Percentiles rank a stretch among this genome's conserved stretches.
Conservation (phyloP, 768 basidiomycete species). For the Amanita jacksonii region DNA sequence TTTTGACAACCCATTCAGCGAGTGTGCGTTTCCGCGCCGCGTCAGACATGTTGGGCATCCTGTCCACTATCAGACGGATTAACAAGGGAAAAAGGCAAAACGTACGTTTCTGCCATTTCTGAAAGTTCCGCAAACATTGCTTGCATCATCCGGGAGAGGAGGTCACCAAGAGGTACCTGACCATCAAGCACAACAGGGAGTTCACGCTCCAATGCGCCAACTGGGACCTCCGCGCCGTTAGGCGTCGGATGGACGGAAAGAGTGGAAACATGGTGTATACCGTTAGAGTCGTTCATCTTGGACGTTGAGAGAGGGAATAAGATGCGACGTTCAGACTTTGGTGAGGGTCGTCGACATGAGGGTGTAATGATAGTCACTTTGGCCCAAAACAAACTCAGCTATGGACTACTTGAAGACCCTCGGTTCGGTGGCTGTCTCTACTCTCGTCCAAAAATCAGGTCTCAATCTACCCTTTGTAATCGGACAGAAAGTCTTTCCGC, state of each 20-base stretch:
- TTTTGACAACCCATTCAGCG: conserved; percentile 86
- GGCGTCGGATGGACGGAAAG: not conserved
- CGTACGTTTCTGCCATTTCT: conserved; percentile 82
- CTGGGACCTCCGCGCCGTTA: conserved; percentile 22
- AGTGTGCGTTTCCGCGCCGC: conserved; percentile 68
- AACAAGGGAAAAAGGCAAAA: conserved; percentile 5
- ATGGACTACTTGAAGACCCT: conserved; percentile 83
- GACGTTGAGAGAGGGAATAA: not conserved
- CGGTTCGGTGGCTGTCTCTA: conserved; percentile 80
- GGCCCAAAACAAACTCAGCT: conserved; percentile 3
- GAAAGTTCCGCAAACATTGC: conserved; percentile 76
- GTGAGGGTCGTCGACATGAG: conserved; percentile 1
- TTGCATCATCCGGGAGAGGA: conserved; percentile 70
- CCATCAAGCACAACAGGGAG: conserved; percentile 67
- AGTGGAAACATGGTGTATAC: conserved; percentile 6
- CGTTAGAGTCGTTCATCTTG: conserved; percentile 3
- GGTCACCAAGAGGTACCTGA: conserved; percentile 62
- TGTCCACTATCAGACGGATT: conserved; percentile 15
- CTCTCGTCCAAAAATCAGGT: conserved; percentile 89
- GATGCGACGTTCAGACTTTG: too few species aligned
- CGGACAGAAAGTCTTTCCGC: conserved; percentile 58
- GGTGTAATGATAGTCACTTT: not conserved
- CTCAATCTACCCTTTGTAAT: conserved; percentile 83
- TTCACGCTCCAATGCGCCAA: conserved; percentile 62
- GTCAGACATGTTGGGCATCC: conserved; percentile 79